phyloP scores from a whole-genome alignment of 768 basidiomycete species.

The Leccinum aurantiacum region DNA sequence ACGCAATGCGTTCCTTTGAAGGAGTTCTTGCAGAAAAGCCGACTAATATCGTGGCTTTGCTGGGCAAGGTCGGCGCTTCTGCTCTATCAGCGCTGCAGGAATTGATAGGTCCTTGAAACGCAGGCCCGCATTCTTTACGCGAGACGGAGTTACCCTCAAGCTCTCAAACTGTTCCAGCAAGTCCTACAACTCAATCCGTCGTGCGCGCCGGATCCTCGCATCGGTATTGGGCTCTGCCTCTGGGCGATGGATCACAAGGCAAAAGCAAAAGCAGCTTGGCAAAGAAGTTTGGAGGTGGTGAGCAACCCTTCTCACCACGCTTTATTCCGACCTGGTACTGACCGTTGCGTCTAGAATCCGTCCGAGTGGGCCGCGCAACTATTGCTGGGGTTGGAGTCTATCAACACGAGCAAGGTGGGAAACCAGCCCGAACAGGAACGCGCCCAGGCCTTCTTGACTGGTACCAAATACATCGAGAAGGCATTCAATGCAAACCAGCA shows the following conservation, averaged over 20 bases:
- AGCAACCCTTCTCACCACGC: conserved; percentile 30
- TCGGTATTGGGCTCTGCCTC: conserved; percentile 92
- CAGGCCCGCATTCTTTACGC: conserved; percentile 87
- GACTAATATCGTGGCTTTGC: conserved; percentile 81
- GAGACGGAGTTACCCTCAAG: conserved; percentile 69
- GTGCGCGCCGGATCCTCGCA: conserved; percentile 88
- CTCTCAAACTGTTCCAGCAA: conserved; percentile 84
- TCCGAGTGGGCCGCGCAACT: conserved; percentile 77
- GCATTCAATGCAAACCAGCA: conserved; percentile 76
- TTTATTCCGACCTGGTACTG: not conserved
- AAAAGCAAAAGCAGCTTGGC: conserved; percentile 87
- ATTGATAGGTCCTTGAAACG: conserved; percentile 1
- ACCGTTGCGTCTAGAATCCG: conserved; percentile 54
- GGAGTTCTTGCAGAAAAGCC: conserved; percentile 74
- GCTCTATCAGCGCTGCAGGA: not conserved
- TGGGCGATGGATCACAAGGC: conserved; percentile 86
- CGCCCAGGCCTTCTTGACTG: conserved; percentile 55
- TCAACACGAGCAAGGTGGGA: conserved; percentile 82
- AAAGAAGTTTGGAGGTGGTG: conserved; percentile 82
- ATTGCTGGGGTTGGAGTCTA: conserved; percentile 79
- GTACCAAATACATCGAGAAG: conserved; percentile 69
- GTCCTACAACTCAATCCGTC: conserved; percentile 75
- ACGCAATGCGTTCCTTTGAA: conserved; percentile 81
- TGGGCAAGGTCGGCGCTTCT: conserved; percentile 66
- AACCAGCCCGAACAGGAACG: conserved; percentile 63